Evolutionary conservation across 257 asterid genomes (phyloP), one percentile per base, ranked within the genome.

Genomic region (Solanum neorickii): DNA sequence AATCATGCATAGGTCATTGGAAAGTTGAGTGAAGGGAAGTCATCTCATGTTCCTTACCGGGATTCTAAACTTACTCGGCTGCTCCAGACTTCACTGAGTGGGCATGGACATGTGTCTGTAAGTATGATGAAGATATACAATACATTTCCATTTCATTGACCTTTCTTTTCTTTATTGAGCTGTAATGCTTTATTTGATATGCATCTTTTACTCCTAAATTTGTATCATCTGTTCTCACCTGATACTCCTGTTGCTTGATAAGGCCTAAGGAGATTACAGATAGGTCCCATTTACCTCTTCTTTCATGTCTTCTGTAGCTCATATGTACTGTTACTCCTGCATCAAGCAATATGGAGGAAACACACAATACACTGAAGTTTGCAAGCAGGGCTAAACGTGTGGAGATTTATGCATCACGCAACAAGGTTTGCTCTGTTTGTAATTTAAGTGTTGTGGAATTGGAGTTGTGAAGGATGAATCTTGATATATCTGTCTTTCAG

Each of bases 351-450:
- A 87, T 93, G 93, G 99, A 96, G 94, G 99, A 97, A 91, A 97
- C 99, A 56, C 99, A 97, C 90, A 97, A 97, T 92, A 97, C 99
- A 3, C 91, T 97, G 90, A 97, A 97, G 89, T 97, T 97, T 89
- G 99, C 99, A 84, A 97, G 98, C 98, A 92, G 99, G 91, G 99
- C 99, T 27, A 97, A 97, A 91, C 94, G 94, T 72, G 99, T 97
- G 29, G 99, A 96, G 88, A 97, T 97, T 83, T 90, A 87, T 91
- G 99, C 99, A 42, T 96, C 98, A 39, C 98, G 98, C 83, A 97
- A 97, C 90, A 94, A 89, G 98, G 99, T 97, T 90, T 90, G 91
- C 90, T 13, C 60, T 16, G 18, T 47, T 73, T 47, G 68, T 14
- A 47, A 20, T 80, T 80, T 47, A 3, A 27, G 10, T 80, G 0